Base-by-base conservation (phyloP, 1,284 basidiomycete species). In the Heterobasidion annosum region DNA sequence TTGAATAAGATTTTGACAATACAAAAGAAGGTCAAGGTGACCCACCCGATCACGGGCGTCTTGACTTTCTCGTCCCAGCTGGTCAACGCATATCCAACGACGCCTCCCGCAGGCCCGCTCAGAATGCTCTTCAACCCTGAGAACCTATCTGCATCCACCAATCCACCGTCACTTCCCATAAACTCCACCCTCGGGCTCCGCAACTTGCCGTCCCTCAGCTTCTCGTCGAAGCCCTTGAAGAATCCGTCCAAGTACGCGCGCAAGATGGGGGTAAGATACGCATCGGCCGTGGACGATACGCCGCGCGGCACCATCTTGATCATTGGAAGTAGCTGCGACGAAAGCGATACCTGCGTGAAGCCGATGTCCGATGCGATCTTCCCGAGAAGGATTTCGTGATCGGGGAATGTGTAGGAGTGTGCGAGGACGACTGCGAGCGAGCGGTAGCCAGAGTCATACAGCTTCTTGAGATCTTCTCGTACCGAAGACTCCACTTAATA, bases 291-390 rank as follows among this genome's bases (percentile, higher is more conserved):
- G 0, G 92, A 86, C 0, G 92, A 95, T 3, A 91, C 85, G 0
- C 93, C 96, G 5, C 96, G 86, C 0, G 93, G 88, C 3, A 98
- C 92, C 79, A 97, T 89, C 69, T 91, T 91, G 72, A 97, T 95
- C 92, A 96, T 95, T 2, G 96, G 91, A 54, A 94, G 81, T 8
- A 98, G 79, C 59, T 88, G 82, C 1, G 91, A 88, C 0, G 93
- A 96, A 60, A 93, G 82, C 5, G 93, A 96, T 60, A 98, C 82
- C 55, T 97, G 91, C 2, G 73, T 74, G 69, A 98, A 98, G 15
- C 95, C 93, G 12, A 94, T 65, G 51, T 80, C 76, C 48, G 82
- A 76, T 2, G 96, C 93, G 37, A 97, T 67, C 1, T 75, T 71
- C 12, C 86, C 92, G 19, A 98, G 72, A 40, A 80, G 69, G 3